A percentile compares a stretch with the other conserved stretches of the same genome.
Evolutionary conservation across 352 stramenopile genomes (phyloP).

Genomic region (Phytophthora boehmeriae): DNA sequence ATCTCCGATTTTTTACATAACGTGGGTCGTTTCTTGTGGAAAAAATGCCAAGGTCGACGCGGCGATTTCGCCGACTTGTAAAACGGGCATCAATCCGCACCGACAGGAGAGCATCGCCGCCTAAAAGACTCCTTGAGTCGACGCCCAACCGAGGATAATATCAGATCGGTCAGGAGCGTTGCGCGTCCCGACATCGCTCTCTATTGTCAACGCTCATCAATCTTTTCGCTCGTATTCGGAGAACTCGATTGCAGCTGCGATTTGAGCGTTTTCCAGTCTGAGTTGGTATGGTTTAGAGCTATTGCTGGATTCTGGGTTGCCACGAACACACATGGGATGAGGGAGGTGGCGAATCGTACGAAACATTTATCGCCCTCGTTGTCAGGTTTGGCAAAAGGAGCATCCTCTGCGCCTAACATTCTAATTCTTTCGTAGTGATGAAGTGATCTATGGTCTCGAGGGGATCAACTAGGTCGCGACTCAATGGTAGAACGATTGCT

Average conservation of each 20-base stretch:
- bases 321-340: no score
- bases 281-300: no score
- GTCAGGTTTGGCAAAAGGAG: no score
- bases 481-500: background rate
- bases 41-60: background rate
- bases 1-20: background rate
- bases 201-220: no score
- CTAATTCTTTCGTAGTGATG: background rate
- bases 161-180: background rate
- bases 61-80: slow-evolving; percentile 1
- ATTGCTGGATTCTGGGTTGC: no score
- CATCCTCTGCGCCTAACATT: no score
- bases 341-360: no score
- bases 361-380: no score
- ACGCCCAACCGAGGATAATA: background rate
- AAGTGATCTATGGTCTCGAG: background rate
- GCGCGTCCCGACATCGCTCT: no score
- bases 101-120: background rate
- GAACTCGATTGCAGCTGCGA: background rate
- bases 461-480: no score
- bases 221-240: background rate
- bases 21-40: background rate
- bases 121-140: background rate
- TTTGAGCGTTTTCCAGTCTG: background rate
- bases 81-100: background rate